Evolutionary conservation across 2,329 filamentous ascomycete species (phyloP).

Genomic region (Macrophomina tecta): DNA sequence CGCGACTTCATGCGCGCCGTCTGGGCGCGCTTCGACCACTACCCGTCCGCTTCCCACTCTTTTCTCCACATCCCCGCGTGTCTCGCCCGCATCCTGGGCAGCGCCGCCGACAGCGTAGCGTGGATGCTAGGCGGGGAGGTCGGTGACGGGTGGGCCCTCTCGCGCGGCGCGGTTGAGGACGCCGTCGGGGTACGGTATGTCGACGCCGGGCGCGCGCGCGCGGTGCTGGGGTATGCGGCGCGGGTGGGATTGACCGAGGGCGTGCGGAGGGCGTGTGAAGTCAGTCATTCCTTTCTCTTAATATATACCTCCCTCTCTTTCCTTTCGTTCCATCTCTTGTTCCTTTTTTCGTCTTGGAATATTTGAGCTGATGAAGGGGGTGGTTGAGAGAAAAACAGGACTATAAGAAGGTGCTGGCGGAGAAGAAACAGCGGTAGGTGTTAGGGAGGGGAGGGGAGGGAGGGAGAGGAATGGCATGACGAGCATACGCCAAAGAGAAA

Average conservation of each 20-base stretch:
- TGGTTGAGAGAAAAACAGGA: not conserved
- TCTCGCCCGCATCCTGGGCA: slow-evolving; percentile 57
- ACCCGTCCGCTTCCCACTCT: slow-evolving; percentile 48
- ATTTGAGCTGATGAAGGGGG: not conserved
- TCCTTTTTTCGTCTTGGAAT: no score
- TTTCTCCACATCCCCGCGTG: slow-evolving; percentile 55
- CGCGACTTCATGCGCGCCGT: slow-evolving; percentile 85
- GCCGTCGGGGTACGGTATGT: slow-evolving; percentile 61
- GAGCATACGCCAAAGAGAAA: no score
- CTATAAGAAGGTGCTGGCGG: slow-evolving; percentile 8
- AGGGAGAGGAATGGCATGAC: no score
- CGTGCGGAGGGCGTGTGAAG: slow-evolving; percentile 38
- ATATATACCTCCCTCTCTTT: no score
- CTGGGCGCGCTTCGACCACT: slow-evolving; percentile 68
- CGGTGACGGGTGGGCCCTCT: slow-evolving; percentile 46
- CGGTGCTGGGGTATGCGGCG: slow-evolving; percentile 60
- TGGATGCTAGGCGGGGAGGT: slow-evolving; percentile 45
- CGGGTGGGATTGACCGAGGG: slow-evolving; percentile 59
- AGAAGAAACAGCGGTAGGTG: not conserved
- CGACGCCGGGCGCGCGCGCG: slow-evolving; percentile 57
- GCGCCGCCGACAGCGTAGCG: slow-evolving; percentile 53
- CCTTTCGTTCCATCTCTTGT: not conserved
- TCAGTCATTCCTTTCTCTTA: not conserved
- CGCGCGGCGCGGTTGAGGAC: slow-evolving; percentile 61
- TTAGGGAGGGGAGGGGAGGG: no score